Evolutionary conservation across 306 rosid genomes (phyloP), one percentile per base, ranked within the genome.

Genomic region (Malus asiatica): DNA sequence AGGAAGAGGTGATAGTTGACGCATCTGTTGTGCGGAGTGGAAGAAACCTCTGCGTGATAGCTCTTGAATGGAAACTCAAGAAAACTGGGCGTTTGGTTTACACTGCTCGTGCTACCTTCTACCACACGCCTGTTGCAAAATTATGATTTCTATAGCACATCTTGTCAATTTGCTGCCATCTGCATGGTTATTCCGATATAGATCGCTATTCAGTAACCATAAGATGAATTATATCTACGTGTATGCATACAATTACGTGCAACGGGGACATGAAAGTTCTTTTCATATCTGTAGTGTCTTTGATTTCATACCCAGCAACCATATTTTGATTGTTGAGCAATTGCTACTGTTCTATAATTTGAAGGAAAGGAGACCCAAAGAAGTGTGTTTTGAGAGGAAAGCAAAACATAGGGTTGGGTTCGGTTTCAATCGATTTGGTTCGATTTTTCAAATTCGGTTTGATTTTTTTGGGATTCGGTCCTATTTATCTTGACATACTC

Each of bases 1-100:
- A 90, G 98, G 88, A 90, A 14, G 95, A 91, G 80, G 88, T 91
- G 79, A 51, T 75, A n/a, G 87, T 86, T 70, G 84, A 87, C 55
- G 90, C 86, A 68, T 78, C 84, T 19, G 84, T 94, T 61, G 88
- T 91, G 73, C 90, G 86, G 83, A 76, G 87, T 45, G 97, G 98
- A 85, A 86, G 90, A 88, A 91, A 85, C 70, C 78, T 94, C 83
- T 86, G 90, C 3, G 88, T 87, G 22, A 84, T 94, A 30, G 78
- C 81, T 15, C 62, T 81, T 73, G 95, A 90, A 73, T 90, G 90
- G 52, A 91, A 83, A 74, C 75, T 81, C 75, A 84, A 86, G 86
- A 72, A 86, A 73, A 81, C 88, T 52, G 87, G 85, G 46, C 75
- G 76, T 55, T 76, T 89, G 89, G 19, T 83, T 46, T 94, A 87